Evolutionary conservation across 1,284 basidiomycete genomes (phyloP).

Genomic region (Agaricales sp.): DNA sequence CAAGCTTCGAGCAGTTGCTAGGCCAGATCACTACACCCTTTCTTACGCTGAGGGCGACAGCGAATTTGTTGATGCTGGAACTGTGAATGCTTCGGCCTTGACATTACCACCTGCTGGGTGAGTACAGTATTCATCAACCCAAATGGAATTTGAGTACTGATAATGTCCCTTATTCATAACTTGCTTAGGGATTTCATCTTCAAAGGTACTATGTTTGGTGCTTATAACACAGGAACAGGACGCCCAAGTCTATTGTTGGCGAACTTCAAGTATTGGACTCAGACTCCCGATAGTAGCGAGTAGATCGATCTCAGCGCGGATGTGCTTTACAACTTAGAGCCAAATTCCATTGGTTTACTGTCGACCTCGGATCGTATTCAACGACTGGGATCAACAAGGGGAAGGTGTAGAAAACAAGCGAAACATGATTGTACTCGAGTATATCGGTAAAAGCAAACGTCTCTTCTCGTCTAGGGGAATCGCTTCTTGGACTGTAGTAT

Average conservation of each 20-base stretch:
- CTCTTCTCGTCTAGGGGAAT: no score
- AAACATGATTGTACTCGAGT: no score
- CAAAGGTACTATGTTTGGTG: constrained; percentile 25
- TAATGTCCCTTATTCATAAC: constrained; percentile 1
- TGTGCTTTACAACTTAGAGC: no score
- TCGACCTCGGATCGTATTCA: no score
- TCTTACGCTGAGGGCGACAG: constrained; percentile 22
- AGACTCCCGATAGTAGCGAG: constrained; percentile 18
- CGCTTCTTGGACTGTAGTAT: no score
- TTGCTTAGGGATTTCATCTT: constrained; percentile 25
- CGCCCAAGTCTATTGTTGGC: constrained; percentile 23
- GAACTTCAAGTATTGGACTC: constrained; percentile 26
- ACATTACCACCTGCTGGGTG: constrained; percentile 21
- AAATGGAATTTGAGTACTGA: constrained; percentile 13
- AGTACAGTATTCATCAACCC: background rate
- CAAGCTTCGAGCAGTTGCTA: constrained; percentile 19
- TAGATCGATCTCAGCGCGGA: no score
- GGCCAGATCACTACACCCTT: constrained; percentile 19
- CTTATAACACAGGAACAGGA: constrained; percentile 28
- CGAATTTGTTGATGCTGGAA: constrained; percentile 15
- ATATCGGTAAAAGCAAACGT: no score
- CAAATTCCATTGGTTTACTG: no score
- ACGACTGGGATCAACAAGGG: no score
- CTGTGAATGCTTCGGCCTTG: constrained; percentile 20
- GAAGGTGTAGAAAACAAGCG: no score